Evolutionary conservation across 2,329 filamentous ascomycete genomes (phyloP), one percentile per base, ranked within the genome.

Genomic region (Tricladium varicosporioides): DNA sequence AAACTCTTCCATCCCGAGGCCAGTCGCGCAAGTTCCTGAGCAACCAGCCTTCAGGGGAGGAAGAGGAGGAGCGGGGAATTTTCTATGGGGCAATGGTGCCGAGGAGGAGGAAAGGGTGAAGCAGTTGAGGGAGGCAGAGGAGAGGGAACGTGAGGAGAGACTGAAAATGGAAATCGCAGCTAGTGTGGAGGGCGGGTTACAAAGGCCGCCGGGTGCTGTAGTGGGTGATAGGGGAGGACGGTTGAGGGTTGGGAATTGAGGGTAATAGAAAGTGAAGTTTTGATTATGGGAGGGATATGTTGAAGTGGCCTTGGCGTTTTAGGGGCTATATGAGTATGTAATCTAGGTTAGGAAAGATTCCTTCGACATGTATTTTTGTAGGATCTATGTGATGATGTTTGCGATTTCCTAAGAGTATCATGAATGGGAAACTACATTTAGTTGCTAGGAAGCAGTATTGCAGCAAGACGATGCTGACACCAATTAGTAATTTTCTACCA

Each of bases 31-130:
- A 15, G 18, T 32, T 4, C 36, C 36, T 2, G 11, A 40, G 4
- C n/a, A 40, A 10, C 36, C 36, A 4, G 84, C 68, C 85, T 78
- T 73, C 66, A 27, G 22, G 22, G 22, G 22, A 3, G 82, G 83
- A 0, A 76, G 82, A 5, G 83, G 82, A 19, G 82, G 82, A n/a
- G 80, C 80, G 1, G 83, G 82, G 1, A 85, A 84, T 68, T 85
- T 78, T 73, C 66, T 62, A 40, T 63, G 51, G 64, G 63, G 22
- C 54, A 61, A 67, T 57, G 62, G 63, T 11, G 67, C 67, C 46
- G 67, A 71, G 61, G 63, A 67, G 60, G 67, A 64, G 56, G 71
- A 63, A 65, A 70, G 65, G 47, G 76, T 79, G 67, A 71, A 68
- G 22, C 4, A 7, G 22, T 7, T 27, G 58, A 73, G 70, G 67